A percentile compares a stretch with the other conserved stretches of the same genome.
These are phyloP conservation scores for Omphalea diandra DNA, from an alignment of 441 rosid genomes.

Conservation along the genomic window DNA sequence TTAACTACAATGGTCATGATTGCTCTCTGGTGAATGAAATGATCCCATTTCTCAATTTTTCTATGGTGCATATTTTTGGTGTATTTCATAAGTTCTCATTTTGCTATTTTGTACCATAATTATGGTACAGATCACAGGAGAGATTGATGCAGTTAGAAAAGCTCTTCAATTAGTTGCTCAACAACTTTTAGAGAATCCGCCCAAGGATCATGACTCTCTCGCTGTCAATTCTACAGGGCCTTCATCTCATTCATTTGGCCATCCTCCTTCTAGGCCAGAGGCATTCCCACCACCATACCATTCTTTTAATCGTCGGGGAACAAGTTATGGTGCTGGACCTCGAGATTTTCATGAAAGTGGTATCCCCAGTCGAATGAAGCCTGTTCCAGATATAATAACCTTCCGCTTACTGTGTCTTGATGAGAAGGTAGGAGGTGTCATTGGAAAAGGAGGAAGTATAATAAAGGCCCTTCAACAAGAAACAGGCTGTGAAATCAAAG, in stretches of 20 bases:
- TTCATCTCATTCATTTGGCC: slow-evolving; percentile 39
- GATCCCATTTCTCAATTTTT: background rate
- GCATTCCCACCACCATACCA: slow-evolving; percentile 29
- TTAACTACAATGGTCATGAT: background rate
- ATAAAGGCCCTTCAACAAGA: slow-evolving; percentile 63
- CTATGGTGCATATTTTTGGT: background rate
- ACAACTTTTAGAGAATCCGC: slow-evolving; percentile 55
- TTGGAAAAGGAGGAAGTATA: slow-evolving; percentile 73
- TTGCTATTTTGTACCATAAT: slow-evolving; percentile 9
- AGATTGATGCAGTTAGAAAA: slow-evolving; percentile 55
- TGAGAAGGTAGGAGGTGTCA: slow-evolving; percentile 67
- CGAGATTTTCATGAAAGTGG: slow-evolving; percentile 47
- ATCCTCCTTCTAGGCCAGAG: slow-evolving; percentile 37
- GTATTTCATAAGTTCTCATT: background rate
- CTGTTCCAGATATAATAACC: slow-evolving; percentile 45
- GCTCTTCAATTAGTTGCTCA: slow-evolving; percentile 58
- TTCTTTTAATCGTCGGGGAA: slow-evolving; percentile 45
- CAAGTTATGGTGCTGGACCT: slow-evolving; percentile 37
- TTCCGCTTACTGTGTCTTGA: slow-evolving; percentile 60
- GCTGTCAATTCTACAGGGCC: slow-evolving; percentile 37
- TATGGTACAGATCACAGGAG: slow-evolving; percentile 58
- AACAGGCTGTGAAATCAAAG: slow-evolving; percentile 74
- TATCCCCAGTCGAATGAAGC: slow-evolving; percentile 43
- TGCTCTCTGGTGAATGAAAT: background rate
- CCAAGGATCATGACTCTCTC: slow-evolving; percentile 41